Evolutionary conservation across 192 early-diverging fungal genomes (phyloP), one percentile per base, ranked within the genome.

Genomic region (Rhizophagus clarus): DNA sequence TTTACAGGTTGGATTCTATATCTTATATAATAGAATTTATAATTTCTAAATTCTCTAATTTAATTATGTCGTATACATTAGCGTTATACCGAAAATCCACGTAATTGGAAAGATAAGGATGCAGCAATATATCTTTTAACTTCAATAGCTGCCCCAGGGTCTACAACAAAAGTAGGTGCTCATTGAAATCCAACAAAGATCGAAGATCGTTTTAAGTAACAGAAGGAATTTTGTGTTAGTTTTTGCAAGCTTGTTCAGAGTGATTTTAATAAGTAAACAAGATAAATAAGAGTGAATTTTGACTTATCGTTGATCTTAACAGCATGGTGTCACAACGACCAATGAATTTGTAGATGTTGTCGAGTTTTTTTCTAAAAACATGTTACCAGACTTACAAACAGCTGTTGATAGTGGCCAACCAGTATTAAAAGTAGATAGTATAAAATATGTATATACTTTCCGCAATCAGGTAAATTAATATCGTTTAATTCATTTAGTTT

Each of bases 371-470:
- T 84, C 86, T 20, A 83, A 91, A 70, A 88, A 99, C 76, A 90
- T 99, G 7, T 85, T 98, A 32, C 91, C 91, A 4, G 96, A 98
- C 81, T 85, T 99, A 76, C 91, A 93, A 64, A 85, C 89, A 17
- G 83, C 90, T 15, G 88, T 95, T 22, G 88, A 86, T 61, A 84
- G 90, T 32, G 93, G 90, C 20, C 84, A 86, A 15, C 83, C 89
- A 26, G 95, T 99, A 66, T 91, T 99, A 79, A 97, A 96, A 81
- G 96, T 93, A 45, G 97, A 97, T 82, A 96, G 96, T 28, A 93
- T 98, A 85, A 97, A 96, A 86, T 98, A 96, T 81, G 82, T 99
- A 14, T 90, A 93, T 84, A 93, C 94, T 42, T 99, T 99, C 90
- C 91, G 97, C 83, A 94, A 90, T 79, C 98, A 99, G 82, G 91